Conservation (phyloP, 345 rosid species). For the Salix viminalis region DNA sequence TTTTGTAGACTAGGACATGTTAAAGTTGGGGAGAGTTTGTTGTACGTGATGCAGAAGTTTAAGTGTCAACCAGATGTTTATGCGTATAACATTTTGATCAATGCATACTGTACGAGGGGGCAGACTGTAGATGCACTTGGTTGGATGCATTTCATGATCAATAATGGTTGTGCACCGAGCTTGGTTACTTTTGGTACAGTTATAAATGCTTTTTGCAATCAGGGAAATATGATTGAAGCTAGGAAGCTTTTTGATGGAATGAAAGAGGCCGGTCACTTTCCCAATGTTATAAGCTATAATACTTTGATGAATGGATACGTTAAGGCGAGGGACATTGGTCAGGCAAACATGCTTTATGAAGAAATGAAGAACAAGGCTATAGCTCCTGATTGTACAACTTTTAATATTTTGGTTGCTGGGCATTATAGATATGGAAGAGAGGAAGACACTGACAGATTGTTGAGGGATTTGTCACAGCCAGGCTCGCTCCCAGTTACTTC, state of each 20-base stretch:
- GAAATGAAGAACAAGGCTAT: constrained; percentile 55
- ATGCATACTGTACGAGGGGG: constrained; percentile 49
- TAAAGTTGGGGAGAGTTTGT: constrained; percentile 48
- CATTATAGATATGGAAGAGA: constrained; percentile 51
- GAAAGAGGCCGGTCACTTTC: constrained; percentile 39
- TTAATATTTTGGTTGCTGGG: constrained; percentile 60
- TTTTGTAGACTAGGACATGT: constrained; percentile 52
- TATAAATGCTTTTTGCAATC: constrained; percentile 50
- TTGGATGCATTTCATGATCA: constrained; percentile 53
- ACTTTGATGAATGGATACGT: constrained; percentile 63
- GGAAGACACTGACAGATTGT: constrained; percentile 48
- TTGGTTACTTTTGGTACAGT: constrained; percentile 43
- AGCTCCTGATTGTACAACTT: constrained; percentile 59
- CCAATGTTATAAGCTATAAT: constrained; percentile 47
- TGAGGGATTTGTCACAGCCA: constrained; percentile 37
- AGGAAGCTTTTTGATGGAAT: constrained; percentile 47
- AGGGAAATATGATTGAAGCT: constrained; percentile 54
- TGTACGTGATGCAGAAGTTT: constrained; percentile 52
- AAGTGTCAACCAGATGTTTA: constrained; percentile 50
- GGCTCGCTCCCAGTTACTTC: constrained; percentile 36
- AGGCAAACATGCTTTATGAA: constrained; percentile 48
- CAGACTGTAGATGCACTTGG: constrained; percentile 34
- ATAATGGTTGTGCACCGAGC: constrained; percentile 49
- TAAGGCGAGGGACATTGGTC: constrained; percentile 54
- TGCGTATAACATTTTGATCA: constrained; percentile 58